Conservation (phyloP, 2,329 filamentous ascomycete genomes). For the Fusarium sp. region DNA sequence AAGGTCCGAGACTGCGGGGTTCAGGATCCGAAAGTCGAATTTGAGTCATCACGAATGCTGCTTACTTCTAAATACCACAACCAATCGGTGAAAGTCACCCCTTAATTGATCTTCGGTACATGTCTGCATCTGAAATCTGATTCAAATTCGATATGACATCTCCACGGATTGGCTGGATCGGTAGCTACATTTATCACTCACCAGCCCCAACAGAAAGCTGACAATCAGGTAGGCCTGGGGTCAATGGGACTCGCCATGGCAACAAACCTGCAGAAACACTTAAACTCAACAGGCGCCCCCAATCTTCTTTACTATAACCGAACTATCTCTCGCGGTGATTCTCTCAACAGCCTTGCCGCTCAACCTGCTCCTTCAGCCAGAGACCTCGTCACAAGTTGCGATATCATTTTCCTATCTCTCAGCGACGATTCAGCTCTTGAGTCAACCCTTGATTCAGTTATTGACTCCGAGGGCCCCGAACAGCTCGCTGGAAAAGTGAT, state of each 20-base stretch:
- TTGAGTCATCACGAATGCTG: neutral
- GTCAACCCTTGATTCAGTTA: slow-evolving; percentile 47
- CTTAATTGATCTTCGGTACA: fast-evolving
- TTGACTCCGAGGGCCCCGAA: slow-evolving; percentile 18
- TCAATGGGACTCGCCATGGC: slow-evolving; percentile 64
- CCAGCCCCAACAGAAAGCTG: fast-evolving
- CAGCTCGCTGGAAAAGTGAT: slow-evolving; percentile 53
- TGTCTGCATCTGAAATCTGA: neutral
- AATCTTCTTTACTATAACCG: slow-evolving; percentile 57
- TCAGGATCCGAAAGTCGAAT: neutral
- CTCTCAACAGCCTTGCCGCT: slow-evolving; percentile 45
- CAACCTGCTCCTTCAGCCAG: slow-evolving; percentile 32
- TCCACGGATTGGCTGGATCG: slow-evolving; percentile 30
- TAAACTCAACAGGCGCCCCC: slow-evolving; percentile 37
- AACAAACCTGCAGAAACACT: slow-evolving; percentile 58
- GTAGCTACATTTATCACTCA: neutral
- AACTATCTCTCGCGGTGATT: slow-evolving; percentile 56
- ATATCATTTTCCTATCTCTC: slow-evolving; percentile 54
- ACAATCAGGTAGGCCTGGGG: slow-evolving; percentile 55
- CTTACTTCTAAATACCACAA: neutral
- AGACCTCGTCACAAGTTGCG: slow-evolving; percentile 44
- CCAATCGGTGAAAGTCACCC: no score
- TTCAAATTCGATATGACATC: neutral
- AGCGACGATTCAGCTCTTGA: slow-evolving; percentile 56
- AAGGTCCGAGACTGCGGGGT: slow-evolving; percentile 4